phyloP scores from a whole-genome alignment of 2,329 filamentous ascomycete species.

The Karstenula rhodostoma region DNA sequence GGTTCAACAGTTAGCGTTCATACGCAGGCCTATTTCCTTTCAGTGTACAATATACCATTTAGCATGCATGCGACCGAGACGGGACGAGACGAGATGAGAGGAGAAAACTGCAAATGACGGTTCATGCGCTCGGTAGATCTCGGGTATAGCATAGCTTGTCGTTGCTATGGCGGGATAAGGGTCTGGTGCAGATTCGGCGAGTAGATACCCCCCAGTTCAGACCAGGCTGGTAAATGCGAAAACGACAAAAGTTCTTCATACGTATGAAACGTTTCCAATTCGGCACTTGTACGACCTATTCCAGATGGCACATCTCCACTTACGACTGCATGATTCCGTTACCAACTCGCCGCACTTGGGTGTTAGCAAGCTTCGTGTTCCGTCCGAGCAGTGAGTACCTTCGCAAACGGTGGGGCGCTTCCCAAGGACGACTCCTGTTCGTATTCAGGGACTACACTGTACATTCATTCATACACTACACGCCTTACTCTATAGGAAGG shows the following conservation, averaged over 20 bases:
- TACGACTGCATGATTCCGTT: neutral
- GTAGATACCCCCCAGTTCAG: conserved; percentile 12
- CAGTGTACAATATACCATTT: conserved; percentile 9
- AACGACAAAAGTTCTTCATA: neutral
- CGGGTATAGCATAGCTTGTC: conserved; percentile 6
- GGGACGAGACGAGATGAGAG: conserved; percentile 7
- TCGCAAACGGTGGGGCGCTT: neutral
- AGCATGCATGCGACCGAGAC: conserved; percentile 10
- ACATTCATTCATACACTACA: too few relatives aligned
- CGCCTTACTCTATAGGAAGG: too few relatives aligned
- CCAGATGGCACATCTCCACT: neutral
- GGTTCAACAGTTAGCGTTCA: neutral
- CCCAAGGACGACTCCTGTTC: neutral
- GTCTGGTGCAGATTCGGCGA: conserved; percentile 5
- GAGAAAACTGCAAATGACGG: neutral
- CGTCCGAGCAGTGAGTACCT: neutral
- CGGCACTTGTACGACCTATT: neutral
- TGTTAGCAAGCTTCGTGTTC: neutral
- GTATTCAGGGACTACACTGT: too few relatives aligned
- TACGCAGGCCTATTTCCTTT: neutral
- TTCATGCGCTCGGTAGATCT: neutral
- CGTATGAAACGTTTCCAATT: neutral
- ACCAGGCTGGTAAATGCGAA: conserved; percentile 2
- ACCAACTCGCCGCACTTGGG: neutral
- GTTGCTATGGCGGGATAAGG: conserved; percentile 12